These are phyloP conservation scores for Cucumis cinereus DNA, from an alignment of 306 rosid species.

Conservation along the genomic window DNA sequence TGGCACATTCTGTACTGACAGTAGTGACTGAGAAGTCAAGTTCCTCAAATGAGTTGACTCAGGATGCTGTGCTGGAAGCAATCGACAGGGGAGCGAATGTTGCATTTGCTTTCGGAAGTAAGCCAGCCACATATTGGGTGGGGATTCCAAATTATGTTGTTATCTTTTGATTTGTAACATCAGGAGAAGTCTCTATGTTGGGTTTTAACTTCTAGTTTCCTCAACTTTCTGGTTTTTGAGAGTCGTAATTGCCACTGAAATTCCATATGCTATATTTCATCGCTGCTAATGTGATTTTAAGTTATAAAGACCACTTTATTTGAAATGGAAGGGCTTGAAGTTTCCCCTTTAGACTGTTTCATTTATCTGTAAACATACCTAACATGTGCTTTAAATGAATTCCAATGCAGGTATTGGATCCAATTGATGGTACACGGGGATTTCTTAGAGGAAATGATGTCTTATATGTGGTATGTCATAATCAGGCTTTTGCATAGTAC, in stretches of 20 bases:
- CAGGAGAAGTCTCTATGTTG: background rate
- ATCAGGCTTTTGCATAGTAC: background rate
- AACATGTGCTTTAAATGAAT: background rate
- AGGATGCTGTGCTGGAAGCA: slow-evolving; percentile 54
- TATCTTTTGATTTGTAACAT: background rate
- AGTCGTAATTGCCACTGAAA: background rate
- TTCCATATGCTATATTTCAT: background rate
- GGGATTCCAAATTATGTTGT: slow-evolving; percentile 11
- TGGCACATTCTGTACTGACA: slow-evolving; percentile 40
- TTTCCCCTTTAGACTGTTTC: background rate
- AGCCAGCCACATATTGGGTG: slow-evolving; percentile 90
- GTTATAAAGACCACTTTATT: background rate
- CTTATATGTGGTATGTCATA: slow-evolving; percentile 52
- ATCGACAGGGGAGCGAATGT: slow-evolving; percentile 81
- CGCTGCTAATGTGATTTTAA: background rate
- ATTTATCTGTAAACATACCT: background rate
- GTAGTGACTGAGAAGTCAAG: slow-evolving; percentile 37
- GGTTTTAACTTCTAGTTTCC: background rate
- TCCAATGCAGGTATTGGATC: slow-evolving; percentile 74
- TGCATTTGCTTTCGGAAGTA: slow-evolving; percentile 49
- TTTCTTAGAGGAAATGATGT: slow-evolving; percentile 50
- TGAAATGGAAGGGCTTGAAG: background rate
- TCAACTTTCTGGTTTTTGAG: background rate
- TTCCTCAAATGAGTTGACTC: slow-evolving; percentile 22
- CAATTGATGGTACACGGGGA: slow-evolving; percentile 83